Evolutionary conservation across 2,329 filamentous ascomycete species (phyloP).

Genomic region (Teratosphaeria zuluensis): DNA sequence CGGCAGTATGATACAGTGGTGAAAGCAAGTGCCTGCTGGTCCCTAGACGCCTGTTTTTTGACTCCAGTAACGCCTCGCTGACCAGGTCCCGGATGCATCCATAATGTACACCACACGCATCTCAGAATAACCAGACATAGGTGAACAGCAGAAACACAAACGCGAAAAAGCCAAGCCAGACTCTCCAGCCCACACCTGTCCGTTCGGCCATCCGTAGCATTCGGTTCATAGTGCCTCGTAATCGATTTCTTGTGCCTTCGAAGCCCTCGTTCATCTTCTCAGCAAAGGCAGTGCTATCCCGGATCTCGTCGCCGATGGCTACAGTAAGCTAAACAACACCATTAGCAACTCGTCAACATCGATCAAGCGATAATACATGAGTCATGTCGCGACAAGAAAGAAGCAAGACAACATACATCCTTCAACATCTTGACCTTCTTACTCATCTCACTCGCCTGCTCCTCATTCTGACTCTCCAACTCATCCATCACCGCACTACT

Average conservation of each 20-base stretch:
- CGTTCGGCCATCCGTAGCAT: conserved; percentile 94
- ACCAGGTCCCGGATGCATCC: background rate
- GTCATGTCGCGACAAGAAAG: background rate
- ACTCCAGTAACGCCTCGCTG: background rate
- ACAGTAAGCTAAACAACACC: conserved; percentile 62
- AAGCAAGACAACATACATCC: conserved; percentile 49
- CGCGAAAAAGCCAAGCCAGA: conserved; percentile 83
- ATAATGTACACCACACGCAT: background rate
- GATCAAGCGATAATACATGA: background rate
- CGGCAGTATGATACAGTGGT: background rate
- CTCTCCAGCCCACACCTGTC: conserved; percentile 91
- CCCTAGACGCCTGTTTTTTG: background rate
- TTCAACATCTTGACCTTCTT: conserved; percentile 86
- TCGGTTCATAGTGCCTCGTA: conserved; percentile 89
- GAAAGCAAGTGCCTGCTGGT: background rate
- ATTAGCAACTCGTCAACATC: background rate
- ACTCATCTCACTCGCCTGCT: conserved; percentile 79
- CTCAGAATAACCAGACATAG: conserved; percentile 72
- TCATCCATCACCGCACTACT: conserved; percentile 84
- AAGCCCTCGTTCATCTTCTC: conserved; percentile 96
- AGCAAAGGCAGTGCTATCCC: conserved; percentile 75
- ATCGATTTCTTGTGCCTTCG: conserved; percentile 68
- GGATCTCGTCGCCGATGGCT: conserved; percentile 91
- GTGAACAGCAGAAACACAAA: conserved; percentile 74
- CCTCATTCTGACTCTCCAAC: conserved; percentile 91